Evolutionary conservation across 1,139 yeast species (phyloP), one percentile per base, ranked within the genome.

Genomic region (Kazachstania sp.): DNA sequence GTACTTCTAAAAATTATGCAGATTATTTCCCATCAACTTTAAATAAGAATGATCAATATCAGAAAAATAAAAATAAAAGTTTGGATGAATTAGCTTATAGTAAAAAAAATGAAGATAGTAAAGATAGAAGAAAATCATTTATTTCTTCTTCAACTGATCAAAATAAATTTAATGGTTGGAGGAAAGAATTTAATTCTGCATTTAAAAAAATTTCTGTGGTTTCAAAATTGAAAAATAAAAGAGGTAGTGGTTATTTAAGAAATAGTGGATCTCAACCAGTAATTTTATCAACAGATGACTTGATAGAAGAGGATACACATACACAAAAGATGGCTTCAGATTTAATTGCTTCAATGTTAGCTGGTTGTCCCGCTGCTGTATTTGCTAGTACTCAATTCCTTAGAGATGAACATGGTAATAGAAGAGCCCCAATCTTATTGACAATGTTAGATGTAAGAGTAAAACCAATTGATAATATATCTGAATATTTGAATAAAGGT

Each of bases 291-390:
- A 29, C 47, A 28, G 45, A 43, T 19, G 48, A 46, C 34, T 43
- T 47, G 15, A 45, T 45, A 3, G 59, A 56, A 15, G 50, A 49
- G 28, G 60, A 61, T 37, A 20, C 43, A 37, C 53, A 51, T 41
- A 63, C 65, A 1, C 60, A 68, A 49, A 59, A 72, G 50, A 71
- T 86, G 53, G 87, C 94, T 0, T 77, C 81, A 12, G 78, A 73
- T 48, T 70, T 87, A 48, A 70, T 88, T 4, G 77, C 78, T 18
- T 77, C 86, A 40, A 70, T 88, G 51, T 58, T 78, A 1, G 71
- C 86, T 7, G 95, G 86, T n/a, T 74, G 83, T 4, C 95, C 97
- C 0, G 85, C 92, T 4, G 83, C 87, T 0, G 70, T 86, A 49
- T 72, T 88, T 47, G 72, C 88, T 15, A 90, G 94, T 1, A 79